Base-by-base conservation (phyloP, 768 basidiomycete genomes). In the Omphalotus guepiniiformis region DNA sequence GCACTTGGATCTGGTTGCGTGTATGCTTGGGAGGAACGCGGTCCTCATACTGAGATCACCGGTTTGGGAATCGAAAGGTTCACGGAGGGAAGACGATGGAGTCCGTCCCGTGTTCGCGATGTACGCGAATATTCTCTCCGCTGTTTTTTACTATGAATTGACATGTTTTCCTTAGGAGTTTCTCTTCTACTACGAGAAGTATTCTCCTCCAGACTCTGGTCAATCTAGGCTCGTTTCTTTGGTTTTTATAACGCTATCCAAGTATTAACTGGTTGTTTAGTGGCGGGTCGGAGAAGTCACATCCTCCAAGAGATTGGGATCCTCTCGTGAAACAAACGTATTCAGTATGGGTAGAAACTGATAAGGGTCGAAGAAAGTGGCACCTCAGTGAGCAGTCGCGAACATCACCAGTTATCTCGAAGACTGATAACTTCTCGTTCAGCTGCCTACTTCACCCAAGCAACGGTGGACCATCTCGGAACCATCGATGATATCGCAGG, bases 401-500 rank as follows among this genome's bases (percentile, higher is more conserved):
- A 12, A 4, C 39, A 39, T 53, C 39, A 27, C 46, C 37, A 39
- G 35, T 29, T 37, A 47, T 43, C 19, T 32, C 21, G 40, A 26
- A 21, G 19, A 38, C 48, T 54, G 45, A 48, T 49, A 45, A 13
- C 30, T 40, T 42, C 36, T 35, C 44, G 23, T 47, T 53, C 63
- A 90, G 88, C 85, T 61, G 86, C 88, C 3, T 91, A 91, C 64
- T 91, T 88, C 60, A 87, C 88, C 23, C 85, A 88, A 53, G 68
- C 74, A 3, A 87, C 84, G 0, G 79, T 88, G 22, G 84, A 88
- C 60, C 70, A 80, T 35, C 71, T 91, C 29, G 74, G 77, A 37
- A 84, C 82, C 4, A 79, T 91, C 42, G 87, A 90, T 52, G 79
- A 85, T 52, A 70, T 86, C 57, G 72, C 72, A 11, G 64, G 64